These are phyloP conservation scores for Metschnikowia chrysomelidarum DNA, from an alignment of 805 yeast species.

Conservation along the genomic window DNA sequence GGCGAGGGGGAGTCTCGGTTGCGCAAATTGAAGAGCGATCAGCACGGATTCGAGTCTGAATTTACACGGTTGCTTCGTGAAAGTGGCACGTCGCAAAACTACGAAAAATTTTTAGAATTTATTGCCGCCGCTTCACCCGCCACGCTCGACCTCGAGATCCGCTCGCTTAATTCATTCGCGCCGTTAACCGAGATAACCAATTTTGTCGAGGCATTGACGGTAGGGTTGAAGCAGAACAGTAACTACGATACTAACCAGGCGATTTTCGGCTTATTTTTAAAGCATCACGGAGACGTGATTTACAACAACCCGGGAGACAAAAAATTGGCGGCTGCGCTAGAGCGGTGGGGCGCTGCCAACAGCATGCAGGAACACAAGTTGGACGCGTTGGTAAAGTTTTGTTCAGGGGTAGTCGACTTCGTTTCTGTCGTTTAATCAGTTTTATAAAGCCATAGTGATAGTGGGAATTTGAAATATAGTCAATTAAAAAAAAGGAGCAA, in stretches of 20 bases:
- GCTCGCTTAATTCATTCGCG: conserved; percentile 65
- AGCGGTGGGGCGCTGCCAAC: conserved; percentile 48
- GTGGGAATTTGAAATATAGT: not conserved
- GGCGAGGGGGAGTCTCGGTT: conserved; percentile 30
- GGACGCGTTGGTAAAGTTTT: conserved; percentile 71
- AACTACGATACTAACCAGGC: conserved; percentile 83
- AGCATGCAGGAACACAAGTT: conserved; percentile 43
- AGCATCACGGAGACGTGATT: conserved; percentile 81
- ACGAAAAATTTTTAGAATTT: conserved; percentile 49
- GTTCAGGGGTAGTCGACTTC: conserved; percentile 74
- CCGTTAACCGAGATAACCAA: conserved; percentile 65
- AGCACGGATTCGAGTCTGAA: conserved; percentile 62
- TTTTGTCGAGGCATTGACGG: conserved; percentile 66
- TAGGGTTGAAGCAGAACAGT: conserved; percentile 52
- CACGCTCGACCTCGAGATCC: conserved; percentile 77
- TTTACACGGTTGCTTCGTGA: conserved; percentile 67
- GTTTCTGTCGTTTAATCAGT: conserved; percentile 42
- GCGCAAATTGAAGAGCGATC: conserved; percentile 31
- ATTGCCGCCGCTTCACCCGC: conserved; percentile 70
- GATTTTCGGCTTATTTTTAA: conserved; percentile 68
- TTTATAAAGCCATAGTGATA: conserved; percentile 1
- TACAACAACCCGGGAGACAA: conserved; percentile 33
- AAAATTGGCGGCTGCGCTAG: conserved; percentile 45
- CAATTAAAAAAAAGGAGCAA: too few species aligned
- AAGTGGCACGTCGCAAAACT: conserved; percentile 42